Evolutionary conservation across 371 early-diverging fungal genomes (phyloP), one percentile per base, ranked within the genome.

Genomic region (Basidiobolus meristosporus): DNA sequence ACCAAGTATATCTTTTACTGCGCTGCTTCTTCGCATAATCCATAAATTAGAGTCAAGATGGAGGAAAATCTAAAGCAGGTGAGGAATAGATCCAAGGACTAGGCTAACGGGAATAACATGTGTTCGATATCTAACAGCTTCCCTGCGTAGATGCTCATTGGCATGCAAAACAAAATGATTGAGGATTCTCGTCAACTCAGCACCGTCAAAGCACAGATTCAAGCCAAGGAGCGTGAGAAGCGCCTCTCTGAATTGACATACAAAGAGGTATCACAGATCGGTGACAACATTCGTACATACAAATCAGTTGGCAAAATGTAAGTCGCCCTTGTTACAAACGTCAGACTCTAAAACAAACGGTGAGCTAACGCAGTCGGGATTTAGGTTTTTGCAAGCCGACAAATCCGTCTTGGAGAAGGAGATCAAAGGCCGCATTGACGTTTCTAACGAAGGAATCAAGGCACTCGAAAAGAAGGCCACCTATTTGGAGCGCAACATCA

Each of bases 401-500:
- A 14, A 16, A 4, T 18, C 34, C 14, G 18, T 18, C n/a, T 7
- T 34, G 4, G 18, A 34, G 34, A 34, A 34, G 12, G 34, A 34
- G 12, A 18, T 34, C 14, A 3, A 7, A 5, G 18, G 16, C 4
- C 34, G 34, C 7, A 18, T 14, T 12, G 18, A 34, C 14, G 34
- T 16, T 14, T 34, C 34, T 14, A 18, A 18, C 4, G 34, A 34
- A n/a, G 16, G 18, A n/a, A 18, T 18, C 18, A 34, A 34, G 18
- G 34, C 18, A 12, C 34, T 34, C 4, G 34, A 34, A n/a, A 34
- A 34, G 34, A 34, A 34, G n/a, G 16, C 16, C 4, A 18, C 34
- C 34, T 34, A 34, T n/a, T 34, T 34, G 34, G 34, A 34, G 18
- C 34, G 34, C n/a, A 34, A n/a, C 34, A 18, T 34, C 18, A 34